These are phyloP conservation scores for Penicillium frequentans DNA, from an alignment of 2,329 filamentous ascomycete genomes.

Conservation along the genomic window DNA sequence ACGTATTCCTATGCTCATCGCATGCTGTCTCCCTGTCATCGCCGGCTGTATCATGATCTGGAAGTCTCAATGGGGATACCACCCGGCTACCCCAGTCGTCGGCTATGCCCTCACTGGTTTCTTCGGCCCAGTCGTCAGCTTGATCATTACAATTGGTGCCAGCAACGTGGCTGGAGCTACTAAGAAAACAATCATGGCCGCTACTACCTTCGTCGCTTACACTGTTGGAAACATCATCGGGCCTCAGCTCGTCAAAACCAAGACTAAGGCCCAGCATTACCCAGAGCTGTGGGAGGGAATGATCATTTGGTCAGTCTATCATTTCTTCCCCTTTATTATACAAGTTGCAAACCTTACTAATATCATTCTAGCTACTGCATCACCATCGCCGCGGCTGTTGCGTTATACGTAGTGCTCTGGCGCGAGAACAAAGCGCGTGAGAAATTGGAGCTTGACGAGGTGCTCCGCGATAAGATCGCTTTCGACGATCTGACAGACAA, in stretches of 20 bases:
- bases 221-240: slow-evolving; percentile 76
- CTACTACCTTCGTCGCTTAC: slow-evolving; percentile 72
- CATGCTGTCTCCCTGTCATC: slow-evolving; percentile 71
- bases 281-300: slow-evolving; percentile 70
- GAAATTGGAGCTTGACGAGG: slow-evolving; percentile 54
- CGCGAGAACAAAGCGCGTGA: slow-evolving; percentile 59
- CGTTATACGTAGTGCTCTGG: slow-evolving; percentile 60
- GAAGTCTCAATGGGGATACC: slow-evolving; percentile 64
- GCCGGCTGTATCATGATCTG: slow-evolving; percentile 74
- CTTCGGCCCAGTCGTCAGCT: slow-evolving; percentile 68
- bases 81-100: slow-evolving; percentile 64
- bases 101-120: slow-evolving; percentile 73
- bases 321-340: background rate
- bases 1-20: slow-evolving; percentile 63
- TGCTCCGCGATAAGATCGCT: slow-evolving; percentile 63
- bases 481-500: slow-evolving; percentile 70
- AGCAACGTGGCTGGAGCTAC: slow-evolving; percentile 74
- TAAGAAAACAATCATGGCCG: slow-evolving; percentile 76
- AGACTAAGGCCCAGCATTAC: slow-evolving; percentile 66
- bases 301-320: slow-evolving; percentile 56
- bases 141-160: slow-evolving; percentile 59
- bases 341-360: background rate
- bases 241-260: slow-evolving; percentile 67
- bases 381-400: slow-evolving; percentile 58
- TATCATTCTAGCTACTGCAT: slow-evolving; percentile 61